Evolutionary conservation across 768 basidiomycete genomes (phyloP).

Genomic region (Russula emetica): DNA sequence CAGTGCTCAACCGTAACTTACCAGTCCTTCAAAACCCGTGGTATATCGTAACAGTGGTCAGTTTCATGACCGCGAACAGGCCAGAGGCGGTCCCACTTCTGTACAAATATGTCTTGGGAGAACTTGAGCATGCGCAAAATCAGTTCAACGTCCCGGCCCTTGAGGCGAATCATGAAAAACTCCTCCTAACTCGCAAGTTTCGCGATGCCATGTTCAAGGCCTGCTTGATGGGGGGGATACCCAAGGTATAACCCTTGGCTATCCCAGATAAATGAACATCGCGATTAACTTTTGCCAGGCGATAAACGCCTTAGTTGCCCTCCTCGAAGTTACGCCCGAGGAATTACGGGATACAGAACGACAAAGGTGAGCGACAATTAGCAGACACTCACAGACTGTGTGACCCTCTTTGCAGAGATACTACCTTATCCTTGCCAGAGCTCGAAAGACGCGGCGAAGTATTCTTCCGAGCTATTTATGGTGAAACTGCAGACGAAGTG

Average conservation of each 20-base stretch:
- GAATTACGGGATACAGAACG: constrained; percentile 46
- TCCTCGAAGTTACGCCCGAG: constrained; percentile 52
- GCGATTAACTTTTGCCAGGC: constrained; percentile 36
- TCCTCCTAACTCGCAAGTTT: constrained; percentile 49
- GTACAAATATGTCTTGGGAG: constrained; percentile 46
- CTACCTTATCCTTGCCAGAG: constrained; percentile 41
- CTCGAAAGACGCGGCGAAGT: constrained; percentile 41
- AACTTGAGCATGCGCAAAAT: constrained; percentile 36
- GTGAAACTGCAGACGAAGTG: constrained; percentile 48
- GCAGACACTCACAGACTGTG: neutral
- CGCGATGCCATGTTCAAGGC: constrained; percentile 61
- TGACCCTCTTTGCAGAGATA: constrained; percentile 36
- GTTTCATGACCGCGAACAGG: constrained; percentile 55
- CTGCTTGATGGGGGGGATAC: constrained; percentile 52
- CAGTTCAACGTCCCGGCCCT: constrained; percentile 26
- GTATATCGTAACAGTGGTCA: constrained; percentile 55
- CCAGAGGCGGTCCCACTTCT: constrained; percentile 56
- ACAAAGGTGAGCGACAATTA: constrained; percentile 42
- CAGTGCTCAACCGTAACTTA: constrained; percentile 2
- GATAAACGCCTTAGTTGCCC: constrained; percentile 52
- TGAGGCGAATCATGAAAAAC: constrained; percentile 36
- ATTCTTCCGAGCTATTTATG: constrained; percentile 51
- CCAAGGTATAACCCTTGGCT: constrained; percentile 41
- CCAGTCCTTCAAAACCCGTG: constrained; percentile 45
- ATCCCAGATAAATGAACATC: neutral